Percentiles rank a stretch among this genome's conserved stretches.
phyloP scores from a whole-genome alignment of 345 rosid species.

The Gossypium raimondii region DNA sequence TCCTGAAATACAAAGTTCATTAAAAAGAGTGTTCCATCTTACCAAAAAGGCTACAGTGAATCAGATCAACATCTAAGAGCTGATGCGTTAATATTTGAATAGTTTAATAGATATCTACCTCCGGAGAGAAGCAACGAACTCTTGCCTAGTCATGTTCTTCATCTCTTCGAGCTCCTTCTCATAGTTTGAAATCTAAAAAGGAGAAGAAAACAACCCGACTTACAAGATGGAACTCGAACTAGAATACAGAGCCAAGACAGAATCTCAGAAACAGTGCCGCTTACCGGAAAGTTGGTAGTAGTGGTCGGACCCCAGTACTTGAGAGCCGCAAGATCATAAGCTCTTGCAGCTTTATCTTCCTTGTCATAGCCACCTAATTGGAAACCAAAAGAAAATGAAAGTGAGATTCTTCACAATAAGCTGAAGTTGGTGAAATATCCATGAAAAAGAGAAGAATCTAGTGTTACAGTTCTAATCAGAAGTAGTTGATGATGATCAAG shows the following conservation, averaged over 20 bases:
- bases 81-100: background rate
- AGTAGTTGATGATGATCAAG: conserved; percentile 14
- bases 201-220: background rate
- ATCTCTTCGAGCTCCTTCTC: conserved; percentile 84
- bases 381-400: background rate
- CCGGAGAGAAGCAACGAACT: conserved; percentile 88
- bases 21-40: background rate
- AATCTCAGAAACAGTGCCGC: background rate
- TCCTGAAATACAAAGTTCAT: conserved; percentile 34
- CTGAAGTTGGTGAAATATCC: conserved; percentile 7
- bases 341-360: conserved; percentile 92
- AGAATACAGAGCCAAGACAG: background rate
- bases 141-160: conserved; percentile 92
- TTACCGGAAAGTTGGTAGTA: conserved; percentile 82
- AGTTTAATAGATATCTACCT: conserved; percentile 37
- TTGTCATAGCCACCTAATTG: conserved; percentile 85
- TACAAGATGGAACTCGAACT: background rate
- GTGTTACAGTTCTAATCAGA: conserved; percentile 1
- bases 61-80: background rate
- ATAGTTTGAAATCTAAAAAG: conserved; percentile 55
- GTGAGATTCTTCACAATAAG: background rate
- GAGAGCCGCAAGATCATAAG: conserved; percentile 96
- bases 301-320: conserved; percentile 97
- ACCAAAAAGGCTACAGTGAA: background rate
- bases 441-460: conserved; percentile 15